A percentile compares a stretch with the other conserved stretches of the same genome.
Conservation (phyloP, 257 asterid genomes). For the Nicotiana paniculata region DNA sequence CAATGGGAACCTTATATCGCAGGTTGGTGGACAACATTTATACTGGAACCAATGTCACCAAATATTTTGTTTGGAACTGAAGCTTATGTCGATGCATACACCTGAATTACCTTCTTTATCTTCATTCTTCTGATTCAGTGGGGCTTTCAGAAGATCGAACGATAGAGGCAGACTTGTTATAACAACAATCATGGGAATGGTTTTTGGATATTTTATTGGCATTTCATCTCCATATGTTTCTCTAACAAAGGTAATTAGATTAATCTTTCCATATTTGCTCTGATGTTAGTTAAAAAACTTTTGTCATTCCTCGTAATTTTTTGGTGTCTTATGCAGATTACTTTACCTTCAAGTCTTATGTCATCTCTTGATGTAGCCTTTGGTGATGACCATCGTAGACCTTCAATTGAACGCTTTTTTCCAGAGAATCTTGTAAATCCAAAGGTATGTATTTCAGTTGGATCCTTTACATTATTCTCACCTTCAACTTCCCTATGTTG, state of each 20-base stretch:
- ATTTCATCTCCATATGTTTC: constrained; percentile 82
- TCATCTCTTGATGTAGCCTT: constrained; percentile 5
- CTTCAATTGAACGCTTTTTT: background rate
- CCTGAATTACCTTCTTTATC: background rate
- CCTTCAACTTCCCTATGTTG: background rate
- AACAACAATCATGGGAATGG: constrained; percentile 78
- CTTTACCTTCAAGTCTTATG: constrained; percentile 62
- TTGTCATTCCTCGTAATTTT: constrained; percentile 2
- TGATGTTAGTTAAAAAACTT: background rate
- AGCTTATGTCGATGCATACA: background rate
- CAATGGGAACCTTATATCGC: constrained; percentile 78
- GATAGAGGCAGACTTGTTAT: constrained; percentile 60
- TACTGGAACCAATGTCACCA: background rate
- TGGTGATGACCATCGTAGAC: constrained; percentile 12
- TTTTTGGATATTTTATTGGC: constrained; percentile 84
- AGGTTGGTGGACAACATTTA: constrained; percentile 33
- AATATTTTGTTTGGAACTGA: background rate
- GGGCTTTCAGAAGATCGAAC: constrained; percentile 57
- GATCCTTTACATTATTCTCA: background rate
- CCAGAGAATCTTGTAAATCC: constrained; percentile 8
- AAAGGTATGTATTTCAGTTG: constrained; percentile 8
- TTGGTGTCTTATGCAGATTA: constrained; percentile 46
- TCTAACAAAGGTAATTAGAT: constrained; percentile 52
- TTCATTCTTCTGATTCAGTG: constrained; percentile 46
- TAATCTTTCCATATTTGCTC: background rate